A percentile compares a stretch with the other conserved stretches of the same genome.
Evolutionary conservation across 2,329 filamentous ascomycete genomes (phyloP).

Genomic region (Zalaria sp.): DNA sequence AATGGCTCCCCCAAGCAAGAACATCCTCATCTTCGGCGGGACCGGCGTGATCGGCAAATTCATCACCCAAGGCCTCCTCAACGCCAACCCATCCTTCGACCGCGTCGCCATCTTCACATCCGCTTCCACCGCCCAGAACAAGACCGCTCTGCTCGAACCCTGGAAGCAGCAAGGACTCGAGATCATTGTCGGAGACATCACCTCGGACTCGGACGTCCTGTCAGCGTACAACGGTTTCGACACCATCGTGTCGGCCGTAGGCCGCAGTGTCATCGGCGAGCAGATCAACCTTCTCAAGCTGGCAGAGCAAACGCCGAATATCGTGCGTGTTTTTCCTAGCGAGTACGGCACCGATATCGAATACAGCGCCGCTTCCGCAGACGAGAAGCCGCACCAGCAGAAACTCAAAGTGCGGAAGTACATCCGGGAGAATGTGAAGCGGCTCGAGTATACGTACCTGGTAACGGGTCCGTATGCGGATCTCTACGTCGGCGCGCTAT

Average conservation of each 20-base stretch:
- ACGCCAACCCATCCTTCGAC: slow-evolving; percentile 30
- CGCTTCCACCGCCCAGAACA: slow-evolving; percentile 33
- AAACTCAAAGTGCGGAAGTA: slow-evolving; percentile 55
- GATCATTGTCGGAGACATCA: slow-evolving; percentile 42
- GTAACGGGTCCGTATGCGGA: slow-evolving; percentile 59
- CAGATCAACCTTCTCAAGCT: slow-evolving; percentile 49
- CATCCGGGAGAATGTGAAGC: slow-evolving; percentile 37
- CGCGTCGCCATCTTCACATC: slow-evolving; percentile 45
- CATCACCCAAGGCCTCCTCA: slow-evolving; percentile 36
- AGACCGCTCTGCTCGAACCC: slow-evolving; percentile 33
- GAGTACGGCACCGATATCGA: slow-evolving; percentile 56
- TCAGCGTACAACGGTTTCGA: slow-evolving; percentile 48
- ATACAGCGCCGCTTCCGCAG: slow-evolving; percentile 38
- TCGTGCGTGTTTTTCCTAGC: slow-evolving; percentile 53
- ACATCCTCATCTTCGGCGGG: slow-evolving; percentile 39
- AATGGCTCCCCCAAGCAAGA: slow-evolving; percentile 11
- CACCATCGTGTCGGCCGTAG: slow-evolving; percentile 51
- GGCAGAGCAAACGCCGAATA: slow-evolving; percentile 38
- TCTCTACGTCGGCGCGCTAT: slow-evolving; percentile 36
- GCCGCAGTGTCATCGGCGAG: slow-evolving; percentile 44
- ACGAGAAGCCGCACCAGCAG: slow-evolving; percentile 53
- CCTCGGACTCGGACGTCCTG: slow-evolving; percentile 36
- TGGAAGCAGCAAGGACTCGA: slow-evolving; percentile 35
- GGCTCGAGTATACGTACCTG: slow-evolving; percentile 49
- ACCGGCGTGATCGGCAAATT: slow-evolving; percentile 38